Base-by-base conservation (phyloP, 2,329 filamentous ascomycete species). In the Microcera coccophila region DNA sequence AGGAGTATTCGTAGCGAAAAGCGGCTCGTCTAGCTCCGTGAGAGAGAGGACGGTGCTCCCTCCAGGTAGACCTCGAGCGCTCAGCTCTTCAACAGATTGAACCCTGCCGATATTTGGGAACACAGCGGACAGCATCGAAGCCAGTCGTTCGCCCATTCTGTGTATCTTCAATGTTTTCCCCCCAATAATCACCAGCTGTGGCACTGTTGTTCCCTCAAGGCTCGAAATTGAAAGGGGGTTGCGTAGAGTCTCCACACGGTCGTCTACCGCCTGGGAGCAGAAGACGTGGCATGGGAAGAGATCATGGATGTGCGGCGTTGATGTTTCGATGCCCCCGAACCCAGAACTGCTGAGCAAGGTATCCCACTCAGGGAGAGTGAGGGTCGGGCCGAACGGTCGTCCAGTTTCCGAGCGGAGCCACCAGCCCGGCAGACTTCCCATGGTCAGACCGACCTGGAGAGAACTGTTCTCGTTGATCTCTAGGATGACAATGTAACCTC, bases 391-490 rank as follows among this genome's bases (percentile, higher is more conserved):
- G 11, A 18, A 37, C 2, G 14, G 35, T 9, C 45, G 45, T 2
- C 48, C 44, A 2, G 21, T 24, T 7, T 38, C 39, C 3, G 16
- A 20, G 5, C 46, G 41, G 7, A 49, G 21, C 43, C 43, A 51
- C 49, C 49, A 51, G 2, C 43, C 49, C 3, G 49, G 47, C 3
- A 51, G 14, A 12, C 29, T 31, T 2, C 43, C 49, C n/a, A n/a
- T n/a, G n/a, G n/a, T n/a, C n/a, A n/a, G n/a, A n/a, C n/a, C n/a
- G n/a, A n/a, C n/a, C n/a, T n/a, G n/a, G n/a, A n/a, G n/a, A n/a
- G n/a, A n/a, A n/a, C n/a, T n/a, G n/a, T n/a, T n/a, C n/a, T n/a
- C n/a, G n/a, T n/a, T n/a, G n/a, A n/a, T n/a, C n/a, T n/a, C n/a
- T n/a, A n/a, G n/a, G n/a, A n/a, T n/a, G n/a, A n/a, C n/a, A n/a